Base-by-base conservation (phyloP, 1,139 yeast species). In the Meyerozyma guilliermondii region DNA sequence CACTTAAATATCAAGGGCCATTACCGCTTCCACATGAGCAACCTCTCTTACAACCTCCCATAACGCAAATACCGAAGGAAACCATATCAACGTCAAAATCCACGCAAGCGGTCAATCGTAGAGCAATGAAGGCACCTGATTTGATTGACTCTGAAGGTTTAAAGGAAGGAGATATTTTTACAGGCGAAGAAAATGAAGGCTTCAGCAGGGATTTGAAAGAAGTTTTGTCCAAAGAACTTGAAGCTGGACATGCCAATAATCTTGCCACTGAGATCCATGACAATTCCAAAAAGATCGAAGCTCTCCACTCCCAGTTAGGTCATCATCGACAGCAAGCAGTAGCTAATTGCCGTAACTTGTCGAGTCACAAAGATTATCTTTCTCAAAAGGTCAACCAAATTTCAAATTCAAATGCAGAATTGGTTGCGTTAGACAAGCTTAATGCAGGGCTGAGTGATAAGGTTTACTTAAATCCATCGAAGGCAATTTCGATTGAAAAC, bases 321-420 rank as follows among this genome's bases (percentile, higher is more conserved):
- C 69, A 66, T 47, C 76, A 71, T 45, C 54, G 60, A 44, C 61
- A 56, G 13, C 74, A 68, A 48, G 77, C 77, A 1, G 39, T 45
- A 7, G 72, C 68, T 7, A 72, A 72, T 50, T 55, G 63, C 14
- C 55, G 51, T 6, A 63, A 62, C 34, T 56, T 72, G 22, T 63
- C 57, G 13, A 53, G 52, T 6, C 76, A 71, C 46, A 50, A 62
- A 9, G 46, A 56, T n/a, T 66, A 71, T 45, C 59, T 74, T 42
- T 50, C 55, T 9, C 56, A 55, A 5, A 70, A 65, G 51, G 55
- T 68, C 39, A 50, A 50, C 3, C 56, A 53, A 18, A 55, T 71
- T 36, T 56, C 58, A 13, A 45, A 42, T 5, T 51, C 63, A 35
- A 71, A 66, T 43, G 44, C 46, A 16, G 58, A 57, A 11, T 53